These are phyloP conservation scores for Fraxinus angustifolia DNA, from an alignment of 305 asterid species.

Conservation along the genomic window DNA sequence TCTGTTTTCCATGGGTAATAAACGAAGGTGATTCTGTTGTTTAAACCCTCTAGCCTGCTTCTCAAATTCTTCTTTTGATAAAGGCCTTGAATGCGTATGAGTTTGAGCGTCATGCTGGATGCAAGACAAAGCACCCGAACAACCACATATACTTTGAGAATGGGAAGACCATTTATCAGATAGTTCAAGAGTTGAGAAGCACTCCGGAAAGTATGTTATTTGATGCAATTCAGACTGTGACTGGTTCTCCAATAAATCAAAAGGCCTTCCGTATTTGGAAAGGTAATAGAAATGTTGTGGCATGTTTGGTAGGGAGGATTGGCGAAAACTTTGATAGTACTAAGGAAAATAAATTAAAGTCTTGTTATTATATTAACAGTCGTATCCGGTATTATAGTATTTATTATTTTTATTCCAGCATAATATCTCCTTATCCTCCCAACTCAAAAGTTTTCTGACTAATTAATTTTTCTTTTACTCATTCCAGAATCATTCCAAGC, in stretches of 20 bases:
- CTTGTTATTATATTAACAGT: neutral
- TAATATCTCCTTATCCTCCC: neutral
- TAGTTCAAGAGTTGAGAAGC: constrained; percentile 86
- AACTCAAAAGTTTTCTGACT: neutral
- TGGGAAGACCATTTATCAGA: constrained; percentile 81
- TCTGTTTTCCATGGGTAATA: neutral
- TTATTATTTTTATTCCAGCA: neutral
- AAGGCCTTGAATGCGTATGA: constrained; percentile 88
- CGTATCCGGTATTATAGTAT: neutral
- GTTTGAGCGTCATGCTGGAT: constrained; percentile 85
- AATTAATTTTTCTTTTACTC: constrained; percentile 21
- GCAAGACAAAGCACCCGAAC: constrained; percentile 93
- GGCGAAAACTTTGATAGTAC: neutral
- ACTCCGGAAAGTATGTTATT: constrained; percentile 64
- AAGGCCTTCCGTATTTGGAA: constrained; percentile 87
- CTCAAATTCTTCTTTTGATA: constrained; percentile 9
- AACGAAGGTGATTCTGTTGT: neutral
- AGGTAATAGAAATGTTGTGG: constrained; percentile 42
- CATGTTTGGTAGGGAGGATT: neutral
- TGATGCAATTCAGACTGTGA: constrained; percentile 69
- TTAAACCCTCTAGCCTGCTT: neutral
- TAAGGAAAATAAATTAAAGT: neutral
- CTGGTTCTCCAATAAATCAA: constrained; percentile 86
- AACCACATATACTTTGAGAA: constrained; percentile 90
- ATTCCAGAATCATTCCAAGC: constrained; percentile 83